phyloP scores from a whole-genome alignment of 2,329 filamentous ascomycete species.

The Cladosporium sp. region DNA sequence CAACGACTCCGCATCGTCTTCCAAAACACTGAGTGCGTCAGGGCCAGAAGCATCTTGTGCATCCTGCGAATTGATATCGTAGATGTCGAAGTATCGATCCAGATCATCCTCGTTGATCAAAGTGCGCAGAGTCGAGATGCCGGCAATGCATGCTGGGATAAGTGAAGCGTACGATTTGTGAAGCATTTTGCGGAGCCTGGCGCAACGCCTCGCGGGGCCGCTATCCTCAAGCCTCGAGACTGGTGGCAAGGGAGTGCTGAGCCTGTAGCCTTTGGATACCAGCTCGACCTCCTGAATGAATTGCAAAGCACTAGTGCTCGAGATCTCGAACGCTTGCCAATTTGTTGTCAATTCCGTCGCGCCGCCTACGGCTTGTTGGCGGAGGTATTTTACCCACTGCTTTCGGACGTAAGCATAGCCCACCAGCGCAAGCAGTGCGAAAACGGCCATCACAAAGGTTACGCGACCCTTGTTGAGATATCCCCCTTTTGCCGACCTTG shows the following conservation, averaged over 20 bases:
- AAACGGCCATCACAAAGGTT: conserved; percentile 42
- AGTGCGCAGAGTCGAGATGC: conserved; percentile 60
- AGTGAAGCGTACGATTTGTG: conserved; percentile 62
- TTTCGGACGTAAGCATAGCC: conserved; percentile 68
- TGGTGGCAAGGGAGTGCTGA: conserved; percentile 87
- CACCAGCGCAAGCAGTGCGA: conserved; percentile 48
- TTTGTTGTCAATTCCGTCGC: conserved; percentile 63
- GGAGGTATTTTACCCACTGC: conserved; percentile 74
- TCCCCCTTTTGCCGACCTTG: conserved; percentile 47
- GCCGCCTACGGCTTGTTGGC: conserved; percentile 65
- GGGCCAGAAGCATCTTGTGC: conserved; percentile 47
- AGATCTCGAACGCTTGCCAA: conserved; percentile 75
- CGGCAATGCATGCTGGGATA: conserved; percentile 65
- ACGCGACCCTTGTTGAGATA: conserved; percentile 52
- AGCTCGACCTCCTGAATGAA: conserved; percentile 94
- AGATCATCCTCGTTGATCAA: conserved; percentile 75
- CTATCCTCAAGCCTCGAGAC: conserved; percentile 79
- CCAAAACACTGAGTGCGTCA: conserved; percentile 47
- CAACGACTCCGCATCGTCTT: conserved; percentile 70
- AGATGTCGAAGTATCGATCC: conserved; percentile 81
- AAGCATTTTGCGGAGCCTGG: conserved; percentile 70
- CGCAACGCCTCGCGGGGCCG: conserved; percentile 67
- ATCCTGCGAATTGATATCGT: conserved; percentile 44
- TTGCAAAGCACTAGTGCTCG: conserved; percentile 66
- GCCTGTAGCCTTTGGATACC: conserved; percentile 80